Conservation (phyloP, 2,329 filamentous ascomycete species). For the Alternaria viburni region DNA sequence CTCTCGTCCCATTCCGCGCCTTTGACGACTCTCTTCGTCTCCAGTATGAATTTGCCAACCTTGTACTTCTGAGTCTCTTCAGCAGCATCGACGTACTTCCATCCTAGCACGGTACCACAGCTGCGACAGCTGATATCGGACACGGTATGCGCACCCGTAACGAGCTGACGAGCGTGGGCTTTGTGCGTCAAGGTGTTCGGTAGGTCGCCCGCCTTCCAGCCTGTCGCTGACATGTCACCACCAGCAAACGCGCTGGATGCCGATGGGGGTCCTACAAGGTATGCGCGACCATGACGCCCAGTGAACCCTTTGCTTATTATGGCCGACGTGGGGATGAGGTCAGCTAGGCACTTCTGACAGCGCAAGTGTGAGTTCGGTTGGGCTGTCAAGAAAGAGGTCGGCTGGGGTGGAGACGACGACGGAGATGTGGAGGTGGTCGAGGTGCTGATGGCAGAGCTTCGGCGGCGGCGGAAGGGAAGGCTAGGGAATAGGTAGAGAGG, state of each 20-base stretch:
- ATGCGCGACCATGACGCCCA: constrained; percentile 68
- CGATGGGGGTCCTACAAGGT: constrained; percentile 61
- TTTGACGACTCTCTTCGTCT: constrained; percentile 62
- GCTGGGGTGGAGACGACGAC: constrained; percentile 31
- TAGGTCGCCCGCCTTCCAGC: constrained; percentile 47
- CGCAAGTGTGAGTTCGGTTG: constrained; percentile 60
- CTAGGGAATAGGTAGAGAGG: constrained; percentile 48
- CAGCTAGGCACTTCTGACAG: constrained; percentile 64
- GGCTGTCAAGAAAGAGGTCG: constrained; percentile 33
- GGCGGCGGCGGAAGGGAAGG: constrained; percentile 49
- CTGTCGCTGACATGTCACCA: constrained; percentile 4
- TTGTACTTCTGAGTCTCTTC: constrained; percentile 69
- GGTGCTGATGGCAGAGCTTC: constrained; percentile 48
- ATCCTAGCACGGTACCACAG: constrained; percentile 65
- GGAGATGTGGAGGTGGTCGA: constrained; percentile 28
- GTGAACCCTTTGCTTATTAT: constrained; percentile 71
- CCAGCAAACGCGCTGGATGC: constrained; percentile 29
- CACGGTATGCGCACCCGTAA: constrained; percentile 68
- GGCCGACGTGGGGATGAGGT: constrained; percentile 64
- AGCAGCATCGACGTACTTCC: constrained; percentile 69
- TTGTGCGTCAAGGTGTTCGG: constrained; percentile 66
- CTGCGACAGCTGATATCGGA: constrained; percentile 64
- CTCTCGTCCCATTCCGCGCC: constrained; percentile 60
- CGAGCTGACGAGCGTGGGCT: constrained; percentile 63
- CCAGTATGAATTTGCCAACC: constrained; percentile 70